Percentiles rank a stretch among this genome's conserved stretches.
phyloP scores from a whole-genome alignment of 345 rosid species.

The Psidium guajava region DNA sequence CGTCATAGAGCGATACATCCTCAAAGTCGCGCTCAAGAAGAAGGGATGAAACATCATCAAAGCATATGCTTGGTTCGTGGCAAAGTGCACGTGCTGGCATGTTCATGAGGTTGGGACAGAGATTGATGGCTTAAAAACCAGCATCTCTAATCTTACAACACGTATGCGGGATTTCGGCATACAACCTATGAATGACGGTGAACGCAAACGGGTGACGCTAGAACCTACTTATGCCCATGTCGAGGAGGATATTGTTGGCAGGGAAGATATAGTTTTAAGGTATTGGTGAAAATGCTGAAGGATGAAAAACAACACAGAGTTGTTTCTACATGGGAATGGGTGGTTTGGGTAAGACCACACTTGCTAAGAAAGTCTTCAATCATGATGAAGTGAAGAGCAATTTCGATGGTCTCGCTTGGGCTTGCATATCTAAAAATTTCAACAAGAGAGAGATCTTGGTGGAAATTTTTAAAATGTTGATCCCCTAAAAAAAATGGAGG shows the following conservation, averaged over 20 bases:
- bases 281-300: conserved; percentile 2
- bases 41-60: background rate
- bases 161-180: conserved; percentile 26
- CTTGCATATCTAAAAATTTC: conserved; percentile 24
- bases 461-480: conserved; percentile 15
- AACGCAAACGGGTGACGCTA: background rate
- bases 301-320: conserved; percentile 5
- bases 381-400: conserved; percentile 5
- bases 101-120: conserved; percentile 5
- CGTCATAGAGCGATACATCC: background rate
- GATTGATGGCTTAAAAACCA: conserved; percentile 17
- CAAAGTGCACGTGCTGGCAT: background rate
- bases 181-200: background rate
- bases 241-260: conserved; percentile 20
- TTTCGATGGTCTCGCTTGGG: conserved; percentile 24
- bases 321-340: conserved; percentile 37
- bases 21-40: background rate
- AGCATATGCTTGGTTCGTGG: background rate
- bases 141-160: conserved; percentile 13
- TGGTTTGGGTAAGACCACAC: conserved; percentile 42
- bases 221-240: conserved; percentile 12
- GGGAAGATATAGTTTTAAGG: conserved; percentile 3
- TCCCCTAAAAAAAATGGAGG: conserved; percentile 11
- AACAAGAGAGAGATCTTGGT: conserved; percentile 15
- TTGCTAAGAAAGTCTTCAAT: conserved; percentile 25